Evolutionary conservation across 2,329 filamentous ascomycete genomes (phyloP).

Genomic region (Scolecobasidium constrictum): DNA sequence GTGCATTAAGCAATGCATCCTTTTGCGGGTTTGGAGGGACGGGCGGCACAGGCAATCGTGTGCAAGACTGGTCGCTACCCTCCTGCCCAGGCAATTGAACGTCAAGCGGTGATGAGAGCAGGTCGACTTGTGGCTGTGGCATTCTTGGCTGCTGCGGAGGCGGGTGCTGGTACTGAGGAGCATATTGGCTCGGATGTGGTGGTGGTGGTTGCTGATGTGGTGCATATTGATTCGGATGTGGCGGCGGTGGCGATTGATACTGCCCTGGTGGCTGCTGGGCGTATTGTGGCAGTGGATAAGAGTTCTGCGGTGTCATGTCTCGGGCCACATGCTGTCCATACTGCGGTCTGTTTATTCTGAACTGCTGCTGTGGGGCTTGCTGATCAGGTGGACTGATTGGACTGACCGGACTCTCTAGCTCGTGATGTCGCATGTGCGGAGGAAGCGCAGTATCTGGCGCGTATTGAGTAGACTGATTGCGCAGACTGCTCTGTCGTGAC

Average conservation of each 20-base stretch:
- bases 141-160: conserved; percentile 15
- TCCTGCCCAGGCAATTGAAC: conserved; percentile 41
- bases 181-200: no score
- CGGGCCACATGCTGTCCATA: no score
- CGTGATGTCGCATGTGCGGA: conserved; percentile 11
- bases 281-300: not conserved
- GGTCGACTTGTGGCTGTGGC: conserved; percentile 31
- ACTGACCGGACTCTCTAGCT: conserved; percentile 24
- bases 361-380: not conserved
- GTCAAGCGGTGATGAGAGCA: conserved; percentile 53
- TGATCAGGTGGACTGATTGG: conserved; percentile 16
- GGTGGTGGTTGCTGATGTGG: not conserved
- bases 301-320: no score
- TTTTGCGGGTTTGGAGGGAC: conserved; percentile 95
- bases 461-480: conserved; percentile 15
- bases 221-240: conserved; percentile 12
- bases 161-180: not conserved
- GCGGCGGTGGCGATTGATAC: conserved; percentile 12
- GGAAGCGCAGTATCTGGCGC: conserved; percentile 1
- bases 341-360: no score
- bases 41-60: conserved; percentile 57
- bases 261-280: conserved; percentile 5
- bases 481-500: conserved; percentile 18
- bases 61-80: conserved; percentile 33
- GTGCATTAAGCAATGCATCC: conserved; percentile 68